Evolutionary conservation across 75 land plant species (phyloP).

Genomic region (Pseudotsuga menziesii): DNA sequence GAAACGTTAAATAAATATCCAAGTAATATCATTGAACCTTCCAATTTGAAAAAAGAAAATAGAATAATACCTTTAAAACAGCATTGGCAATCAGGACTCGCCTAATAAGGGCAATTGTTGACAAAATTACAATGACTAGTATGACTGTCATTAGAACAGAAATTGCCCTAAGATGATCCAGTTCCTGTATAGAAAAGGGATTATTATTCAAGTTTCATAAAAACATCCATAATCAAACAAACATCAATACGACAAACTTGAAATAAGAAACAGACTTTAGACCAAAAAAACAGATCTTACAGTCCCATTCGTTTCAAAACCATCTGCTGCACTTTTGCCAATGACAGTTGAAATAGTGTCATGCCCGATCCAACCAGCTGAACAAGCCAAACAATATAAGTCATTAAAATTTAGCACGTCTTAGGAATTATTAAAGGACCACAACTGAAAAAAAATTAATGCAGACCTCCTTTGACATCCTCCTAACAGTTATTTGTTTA

Average conservation of each 20-base stretch:
- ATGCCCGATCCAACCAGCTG: slow-evolving; percentile 96
- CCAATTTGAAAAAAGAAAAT: slow-evolving; percentile 1
- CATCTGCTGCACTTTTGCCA: slow-evolving; percentile 69
- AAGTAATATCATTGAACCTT: not conserved
- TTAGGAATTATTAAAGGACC: not conserved
- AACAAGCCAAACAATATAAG: not conserved
- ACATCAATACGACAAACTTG: not conserved
- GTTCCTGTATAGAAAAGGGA: slow-evolving; percentile 46
- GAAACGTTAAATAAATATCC: not conserved
- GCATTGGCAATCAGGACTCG: slow-evolving; percentile 89
- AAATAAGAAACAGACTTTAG: slow-evolving; percentile 5
- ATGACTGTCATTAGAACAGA: slow-evolving; percentile 78
- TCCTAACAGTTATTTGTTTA: not conserved
- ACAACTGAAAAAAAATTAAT: not conserved
- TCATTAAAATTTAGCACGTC: not conserved
- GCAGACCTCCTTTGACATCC: not conserved
- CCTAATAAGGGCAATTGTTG: slow-evolving; percentile 76
- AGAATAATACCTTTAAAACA: slow-evolving; percentile 74
- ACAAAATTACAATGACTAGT: slow-evolving; percentile 53
- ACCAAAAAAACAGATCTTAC: slow-evolving; percentile 20
- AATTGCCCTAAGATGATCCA: slow-evolving; percentile 57
- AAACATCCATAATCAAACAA: not conserved
- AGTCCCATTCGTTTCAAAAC: slow-evolving; percentile 37
- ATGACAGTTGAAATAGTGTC: slow-evolving; percentile 76
- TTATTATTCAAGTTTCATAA: not conserved